Percentiles rank a stretch among this genome's conserved stretches.
These are phyloP conservation scores for Yamadazyma songkhlaensis DNA, from an alignment of 1,139 yeast genomes.

Conservation along the genomic window DNA sequence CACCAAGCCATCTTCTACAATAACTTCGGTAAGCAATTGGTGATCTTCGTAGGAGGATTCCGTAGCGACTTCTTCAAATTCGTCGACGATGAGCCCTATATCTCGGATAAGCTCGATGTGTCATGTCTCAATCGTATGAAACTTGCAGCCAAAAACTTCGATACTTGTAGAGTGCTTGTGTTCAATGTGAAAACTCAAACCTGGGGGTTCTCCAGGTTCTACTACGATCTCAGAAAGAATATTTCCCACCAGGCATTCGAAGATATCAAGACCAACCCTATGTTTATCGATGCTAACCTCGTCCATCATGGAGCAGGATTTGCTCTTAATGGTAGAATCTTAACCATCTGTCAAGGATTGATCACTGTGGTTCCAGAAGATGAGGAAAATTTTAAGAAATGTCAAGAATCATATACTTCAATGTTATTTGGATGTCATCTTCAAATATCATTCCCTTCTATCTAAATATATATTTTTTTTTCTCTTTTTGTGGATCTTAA, in stretches of 20 bases:
- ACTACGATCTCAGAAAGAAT: conserved; percentile 29
- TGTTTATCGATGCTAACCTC: conserved; percentile 30
- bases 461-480: conserved; percentile 4
- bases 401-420: conserved; percentile 18
- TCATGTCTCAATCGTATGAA: conserved; percentile 32
- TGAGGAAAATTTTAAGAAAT: conserved; percentile 21
- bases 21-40: conserved; percentile 34
- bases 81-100: conserved; percentile 29
- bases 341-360: conserved; percentile 41
- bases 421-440: conserved; percentile 37
- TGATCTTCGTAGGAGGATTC: conserved; percentile 44
- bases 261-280: conserved; percentile 18
- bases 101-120: conserved; percentile 35
- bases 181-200: conserved; percentile 42
- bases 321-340: conserved; percentile 33
- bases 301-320: conserved; percentile 32
- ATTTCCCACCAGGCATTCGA: conserved; percentile 22
- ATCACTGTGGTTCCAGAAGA: conserved; percentile 31
- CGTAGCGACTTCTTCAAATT: conserved; percentile 34
- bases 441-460: conserved; percentile 35
- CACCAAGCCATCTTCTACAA: conserved; percentile 38
- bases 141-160: conserved; percentile 25
- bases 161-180: conserved; percentile 33
- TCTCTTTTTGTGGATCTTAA: no score
- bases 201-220: conserved; percentile 39